Evolutionary conservation across 2,329 filamentous ascomycete genomes (phyloP), one percentile per base, ranked within the genome.

Genomic region (Hypoxylon sp.): DNA sequence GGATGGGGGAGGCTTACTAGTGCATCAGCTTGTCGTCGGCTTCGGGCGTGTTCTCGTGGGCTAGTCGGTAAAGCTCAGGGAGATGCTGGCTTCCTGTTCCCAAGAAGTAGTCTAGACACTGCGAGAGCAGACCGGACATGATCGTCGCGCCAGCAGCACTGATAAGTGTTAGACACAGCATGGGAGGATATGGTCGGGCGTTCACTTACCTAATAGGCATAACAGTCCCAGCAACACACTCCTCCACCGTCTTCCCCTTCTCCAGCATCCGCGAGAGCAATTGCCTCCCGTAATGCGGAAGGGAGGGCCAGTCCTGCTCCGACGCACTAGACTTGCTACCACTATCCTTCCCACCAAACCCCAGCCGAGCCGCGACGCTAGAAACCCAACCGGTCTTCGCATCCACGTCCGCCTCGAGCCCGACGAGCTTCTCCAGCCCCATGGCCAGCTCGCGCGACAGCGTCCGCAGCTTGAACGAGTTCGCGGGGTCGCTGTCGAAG

Each of bases 91-190:
- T 69, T 61, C 79, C 76, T 51, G 78, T 68, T 40, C 73, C 73
- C 7, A 86, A 73, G 63, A 83, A 86, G 68, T 79, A 86, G 60
- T 86, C 82, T 37, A 86, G 68, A 27, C 80, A 73, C 67, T 84
- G 79, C 1, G 78, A 75, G 60, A 85, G 80, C 51, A 82, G 70
- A 59, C 82, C 78, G 6, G 78, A 78, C 66, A 86, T 82, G 62
- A 80, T 84, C 7, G 82, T 80, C 2, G 82, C 75, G 63, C 82
- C 79, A 1, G 79, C 78, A 15, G 76, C 74, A 6, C 80, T 58
- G 11, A 6, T 11, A 4, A 12, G 11, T 7, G 15, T 4, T 36
- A 23, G 12, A 11, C 2, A 8, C n/a, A 4, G 21, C 3, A 15
- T 15, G 34, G 11, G 9, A 12, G 19, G 20, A 12, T 20, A 38